These are phyloP conservation scores for Penicillium cinerascens DNA, from an alignment of 495 filamentous ascomycete species.

Conservation along the genomic window DNA sequence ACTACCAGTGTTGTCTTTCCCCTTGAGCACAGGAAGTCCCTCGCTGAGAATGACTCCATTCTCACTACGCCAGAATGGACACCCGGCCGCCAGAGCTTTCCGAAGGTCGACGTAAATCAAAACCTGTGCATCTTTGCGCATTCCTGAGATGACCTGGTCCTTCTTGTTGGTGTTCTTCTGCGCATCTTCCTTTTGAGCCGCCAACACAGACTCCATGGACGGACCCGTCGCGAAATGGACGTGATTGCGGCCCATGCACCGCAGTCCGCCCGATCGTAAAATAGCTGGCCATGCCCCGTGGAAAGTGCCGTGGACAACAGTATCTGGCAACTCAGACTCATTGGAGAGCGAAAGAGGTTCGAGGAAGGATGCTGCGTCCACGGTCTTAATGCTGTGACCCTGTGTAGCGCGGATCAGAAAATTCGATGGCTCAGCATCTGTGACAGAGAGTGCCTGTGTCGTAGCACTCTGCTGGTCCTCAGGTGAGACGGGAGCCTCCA, in stretches of 20 bases:
- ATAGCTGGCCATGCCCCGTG: slow-evolving; percentile 72
- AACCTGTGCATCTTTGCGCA: slow-evolving; percentile 74
- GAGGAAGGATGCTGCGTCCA: slow-evolving; percentile 67
- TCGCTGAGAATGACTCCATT: slow-evolving; percentile 70
- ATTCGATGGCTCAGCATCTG: slow-evolving; percentile 51
- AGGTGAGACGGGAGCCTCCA: slow-evolving; percentile 14
- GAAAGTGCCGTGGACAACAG: slow-evolving; percentile 85
- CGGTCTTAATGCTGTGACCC: slow-evolving; percentile 65
- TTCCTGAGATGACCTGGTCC: slow-evolving; percentile 70
- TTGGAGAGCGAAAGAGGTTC: slow-evolving; percentile 54
- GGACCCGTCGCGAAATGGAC: slow-evolving; percentile 80
- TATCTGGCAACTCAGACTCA: slow-evolving; percentile 50
- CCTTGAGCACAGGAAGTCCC: slow-evolving; percentile 28
- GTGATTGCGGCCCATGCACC: slow-evolving; percentile 76
- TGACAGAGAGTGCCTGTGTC: slow-evolving; percentile 27
- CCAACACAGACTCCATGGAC: slow-evolving; percentile 39
- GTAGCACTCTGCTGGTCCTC: slow-evolving; percentile 28
- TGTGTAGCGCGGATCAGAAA: slow-evolving; percentile 94
- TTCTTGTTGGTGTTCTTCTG: slow-evolving; percentile 5
- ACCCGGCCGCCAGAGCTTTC: slow-evolving; percentile 58
- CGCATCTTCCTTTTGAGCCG: slow-evolving; percentile 15
- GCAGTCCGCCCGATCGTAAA: slow-evolving; percentile 66
- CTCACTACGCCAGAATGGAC: slow-evolving; percentile 81
- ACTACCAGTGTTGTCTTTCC: slow-evolving; percentile 6
- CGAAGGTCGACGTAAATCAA: slow-evolving; percentile 76